Evolutionary conservation across 2,329 filamentous ascomycete genomes (phyloP).

Genomic region (Colletotrichum trifolii): DNA sequence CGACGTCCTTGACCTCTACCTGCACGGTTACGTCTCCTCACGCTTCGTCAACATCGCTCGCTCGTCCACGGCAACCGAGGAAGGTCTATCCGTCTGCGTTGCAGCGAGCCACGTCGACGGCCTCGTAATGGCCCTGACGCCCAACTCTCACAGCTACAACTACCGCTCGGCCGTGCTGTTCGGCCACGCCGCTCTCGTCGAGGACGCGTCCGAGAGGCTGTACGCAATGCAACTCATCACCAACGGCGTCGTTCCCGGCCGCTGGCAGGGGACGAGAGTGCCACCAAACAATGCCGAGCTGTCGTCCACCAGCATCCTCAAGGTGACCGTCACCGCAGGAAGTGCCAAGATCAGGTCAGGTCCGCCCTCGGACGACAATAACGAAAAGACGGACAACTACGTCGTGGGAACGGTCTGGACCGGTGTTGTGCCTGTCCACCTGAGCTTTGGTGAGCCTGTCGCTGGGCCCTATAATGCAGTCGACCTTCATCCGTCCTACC

Average conservation of each 20-base stretch:
- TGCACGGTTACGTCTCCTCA: slow-evolving; percentile 86
- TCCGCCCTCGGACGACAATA: slow-evolving; percentile 65
- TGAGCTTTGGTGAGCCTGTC: slow-evolving; percentile 71
- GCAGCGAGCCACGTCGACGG: slow-evolving; percentile 82
- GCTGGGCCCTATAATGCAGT: slow-evolving; percentile 69
- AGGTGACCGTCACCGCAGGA: slow-evolving; percentile 74
- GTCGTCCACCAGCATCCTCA: slow-evolving; percentile 78
- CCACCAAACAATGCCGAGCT: slow-evolving; percentile 81
- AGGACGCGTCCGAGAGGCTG: slow-evolving; percentile 75
- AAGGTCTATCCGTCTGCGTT: slow-evolving; percentile 77
- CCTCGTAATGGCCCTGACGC: slow-evolving; percentile 81
- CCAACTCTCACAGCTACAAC: slow-evolving; percentile 86
- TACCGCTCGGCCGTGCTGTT: slow-evolving; percentile 85
- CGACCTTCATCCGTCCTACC: slow-evolving; percentile 69
- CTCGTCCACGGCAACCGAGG: slow-evolving; percentile 37
- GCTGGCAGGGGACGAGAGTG: slow-evolving; percentile 76
- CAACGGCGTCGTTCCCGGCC: slow-evolving; percentile 74
- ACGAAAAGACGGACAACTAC: slow-evolving; percentile 57
- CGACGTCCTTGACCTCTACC: slow-evolving; percentile 79
- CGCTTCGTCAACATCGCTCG: slow-evolving; percentile 76
- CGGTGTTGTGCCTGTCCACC: slow-evolving; percentile 71
- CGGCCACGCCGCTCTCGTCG: slow-evolving; percentile 76
- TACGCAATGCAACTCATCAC: slow-evolving; percentile 85
- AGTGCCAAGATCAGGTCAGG: slow-evolving; percentile 81
- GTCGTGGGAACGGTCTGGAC: slow-evolving; percentile 61